phyloP scores from a whole-genome alignment of 352 stramenopile species.

The Nothophytophthora sp. region DNA sequence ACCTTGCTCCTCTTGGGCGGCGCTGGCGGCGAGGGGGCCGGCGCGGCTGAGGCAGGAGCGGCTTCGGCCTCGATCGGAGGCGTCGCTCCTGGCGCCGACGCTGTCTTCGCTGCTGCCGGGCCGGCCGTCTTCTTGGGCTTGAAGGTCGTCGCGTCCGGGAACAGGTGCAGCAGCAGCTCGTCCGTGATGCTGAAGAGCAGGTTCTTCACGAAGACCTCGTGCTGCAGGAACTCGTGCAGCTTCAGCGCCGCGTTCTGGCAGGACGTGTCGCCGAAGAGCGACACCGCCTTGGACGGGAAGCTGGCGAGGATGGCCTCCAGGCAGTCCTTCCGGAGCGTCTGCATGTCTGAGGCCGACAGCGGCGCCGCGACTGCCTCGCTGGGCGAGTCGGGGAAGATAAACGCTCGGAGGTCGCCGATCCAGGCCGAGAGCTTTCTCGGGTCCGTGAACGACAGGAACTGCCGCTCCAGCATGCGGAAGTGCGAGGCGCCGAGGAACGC shows the following conservation, averaged over 20 bases:
- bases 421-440: slow-evolving; percentile 59
- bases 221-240: slow-evolving; percentile 86
- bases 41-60: background rate
- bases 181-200: slow-evolving; percentile 79
- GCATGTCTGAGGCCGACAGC: slow-evolving; percentile 41
- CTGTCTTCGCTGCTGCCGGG: background rate
- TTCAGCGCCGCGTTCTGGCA: slow-evolving; percentile 80
- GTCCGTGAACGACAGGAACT: slow-evolving; percentile 83
- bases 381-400: slow-evolving; percentile 61
- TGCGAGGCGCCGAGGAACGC: slow-evolving; percentile 80
- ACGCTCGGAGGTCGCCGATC: slow-evolving; percentile 53
- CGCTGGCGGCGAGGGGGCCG: background rate
- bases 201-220: slow-evolving; percentile 89
- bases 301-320: slow-evolving; percentile 72
- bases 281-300: slow-evolving; percentile 71
- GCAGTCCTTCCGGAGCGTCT: slow-evolving; percentile 54
- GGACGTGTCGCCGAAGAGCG: slow-evolving; percentile 76
- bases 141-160: slow-evolving; percentile 61
- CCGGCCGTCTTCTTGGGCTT: slow-evolving; percentile 43
- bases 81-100: background rate
- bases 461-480: slow-evolving; percentile 79
- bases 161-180: slow-evolving; percentile 76
- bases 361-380: slow-evolving; percentile 10
- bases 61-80: too few species aligned
- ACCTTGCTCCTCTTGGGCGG: too few species aligned